Base-by-base conservation (phyloP, 2,329 filamentous ascomycete species). In the Parafenestella ontariensis region DNA sequence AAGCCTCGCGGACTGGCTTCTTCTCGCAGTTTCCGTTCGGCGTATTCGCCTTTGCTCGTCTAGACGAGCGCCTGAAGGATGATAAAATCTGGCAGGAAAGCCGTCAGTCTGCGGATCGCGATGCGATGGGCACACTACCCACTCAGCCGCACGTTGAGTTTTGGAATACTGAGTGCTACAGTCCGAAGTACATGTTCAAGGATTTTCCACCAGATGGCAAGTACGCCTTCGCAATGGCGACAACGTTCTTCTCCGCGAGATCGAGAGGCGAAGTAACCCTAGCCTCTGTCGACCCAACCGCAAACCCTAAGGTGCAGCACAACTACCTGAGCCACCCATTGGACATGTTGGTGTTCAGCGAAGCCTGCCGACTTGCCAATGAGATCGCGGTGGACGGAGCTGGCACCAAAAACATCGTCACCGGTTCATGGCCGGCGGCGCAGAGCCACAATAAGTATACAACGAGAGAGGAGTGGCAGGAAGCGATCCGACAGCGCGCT, bases 21-120 rank as follows among this genome's bases (percentile, higher is more conserved):
- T 71, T 87, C 1, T 82, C 85, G 1, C 80, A 78, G 0, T 86
- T 87, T 60, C 84, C 85, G 7, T 87, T 87, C 49, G 85, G 85
- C 36, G 77, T 78, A 7, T 86, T 87, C 45, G 85, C 82, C 5
- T 88, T 80, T 59, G 81, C 84, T 9, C 79, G 85, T n/a, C 74
- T 87, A 1, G 84, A 86, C 52, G 81, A 86, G 13, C 81, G 84
- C 17, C 21, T 39, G 36, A 20, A 39, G 31, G 76, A 84, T 54
- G 80, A 82, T 5, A 76, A 80, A 10, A 56, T 83, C 8, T 87
- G 85, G 85, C 77, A 77, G 3, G 72, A 78, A 7, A 81, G 83
- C 1, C 73, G 78, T 0, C 76, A 79, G 13, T 52, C 75, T 44
- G 36, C 46, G 20, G 53, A 37, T 11, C 82, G 85, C 9, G 85